Base-by-base conservation (phyloP, 2,329 filamentous ascomycete genomes). In the Cytospora schulzeri region DNA sequence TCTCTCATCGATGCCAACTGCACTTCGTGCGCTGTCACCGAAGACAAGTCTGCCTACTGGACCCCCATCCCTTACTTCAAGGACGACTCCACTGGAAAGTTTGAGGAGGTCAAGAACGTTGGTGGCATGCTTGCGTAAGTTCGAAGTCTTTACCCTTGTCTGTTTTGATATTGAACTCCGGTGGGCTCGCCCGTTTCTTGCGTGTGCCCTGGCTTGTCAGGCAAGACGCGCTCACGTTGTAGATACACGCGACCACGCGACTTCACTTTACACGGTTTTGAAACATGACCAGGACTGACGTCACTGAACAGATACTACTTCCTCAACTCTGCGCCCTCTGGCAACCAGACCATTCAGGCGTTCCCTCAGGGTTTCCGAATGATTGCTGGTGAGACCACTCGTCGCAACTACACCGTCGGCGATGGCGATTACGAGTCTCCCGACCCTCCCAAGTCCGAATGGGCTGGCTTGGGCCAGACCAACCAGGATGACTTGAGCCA, bases 1-100 rank as follows among this genome's bases (percentile, higher is more conserved):
- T 79, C 85, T 50, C 83, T 97, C 17, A 72, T 82, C 5, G 75
- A 72, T 19, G 88, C 84, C 54, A 79, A 87, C 68, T 97, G 93
- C 78, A 95, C 92, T 1, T 93, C 91, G 14, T 96, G 92, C 74
- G 86, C 84, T 63, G 90, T 96, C 51, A 87, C 81, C 45, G 83
- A 94, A 77, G 93, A 97, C 78, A 90, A 88, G 78, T 96, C 92
- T n/a, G 88, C 87, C 35, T 97, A 97, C 79, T 97, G 92, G 91
- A 86, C 88, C 60, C 93, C 93, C 0, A 78, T 85, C 2, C 73
- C 96, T 68, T 93, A 94, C 79, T 97, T 96, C 76, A 77, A 88
- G 73, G 85, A 93, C 71, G 73, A 73, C 6, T 72, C 77, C 15
- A 89, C 91, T 69, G 86, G 89, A 64, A 80, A 87, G 63, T 86